Base-by-base conservation (phyloP, 371 early-diverging fungal genomes). In the Mortierella sp. region DNA sequence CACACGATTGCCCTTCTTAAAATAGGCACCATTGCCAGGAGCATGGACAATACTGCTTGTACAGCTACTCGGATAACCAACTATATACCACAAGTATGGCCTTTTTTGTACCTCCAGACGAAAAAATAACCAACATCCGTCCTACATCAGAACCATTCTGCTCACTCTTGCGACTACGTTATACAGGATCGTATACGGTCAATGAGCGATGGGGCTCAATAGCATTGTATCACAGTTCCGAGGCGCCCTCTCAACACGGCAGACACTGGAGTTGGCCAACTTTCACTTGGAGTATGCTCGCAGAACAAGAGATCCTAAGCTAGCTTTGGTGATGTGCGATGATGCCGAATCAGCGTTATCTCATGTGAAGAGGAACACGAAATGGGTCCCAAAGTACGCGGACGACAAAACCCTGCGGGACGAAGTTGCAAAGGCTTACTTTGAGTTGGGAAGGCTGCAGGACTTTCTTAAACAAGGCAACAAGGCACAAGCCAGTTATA, bases 211-310 rank as follows among this genome's bases (percentile, higher is more conserved):
- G n/a, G n/a, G n/a, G n/a, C n/a, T n/a, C n/a, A n/a, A n/a, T n/a
- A n/a, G n/a, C n/a, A n/a, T n/a, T n/a, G n/a, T n/a, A n/a, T n/a
- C n/a, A n/a, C n/a, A n/a, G n/a, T n/a, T n/a, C n/a, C 46, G 46
- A 6, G 19, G 10, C 46, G 5, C 19, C 10, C 48, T 48, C 48
- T 23, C 48, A 24, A 10, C 48, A 10, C 48, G 23, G 13, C 18
- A 48, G 24, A 26, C 19, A 8, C 24, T 48, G 24, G 48, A 48
- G 13, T 24, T 48, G 8, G n/a, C 23, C 2, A 21, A 10, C 10
- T 48, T 48, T 26, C 26, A 48, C 13, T 23, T 48, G 48, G 48
- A 48, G 48, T 21, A 48, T 48, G 48, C 48, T 7, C 48, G 26
- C 26, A 48, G 23, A 24, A 21, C 19, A 18, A 48, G 23, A 4